These are phyloP conservation scores for Annulohypoxylon bovei DNA, from an alignment of 495 filamentous ascomycete genomes.

Conservation along the genomic window DNA sequence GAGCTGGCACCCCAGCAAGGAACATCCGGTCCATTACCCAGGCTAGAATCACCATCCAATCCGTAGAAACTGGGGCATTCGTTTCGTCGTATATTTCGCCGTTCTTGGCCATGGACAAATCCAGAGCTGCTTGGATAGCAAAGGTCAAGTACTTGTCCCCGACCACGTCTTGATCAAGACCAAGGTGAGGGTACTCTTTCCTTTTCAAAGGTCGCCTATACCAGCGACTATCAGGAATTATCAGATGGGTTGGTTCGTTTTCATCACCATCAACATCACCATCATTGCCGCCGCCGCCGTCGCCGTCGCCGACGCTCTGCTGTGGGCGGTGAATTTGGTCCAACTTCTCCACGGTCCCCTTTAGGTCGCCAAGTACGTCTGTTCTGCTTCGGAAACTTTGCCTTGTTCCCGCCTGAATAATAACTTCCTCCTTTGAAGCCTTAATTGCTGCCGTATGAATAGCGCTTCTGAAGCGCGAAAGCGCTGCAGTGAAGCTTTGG, in stretches of 20 bases:
- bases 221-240: slow-evolving; percentile 4
- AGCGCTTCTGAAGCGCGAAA: background rate
- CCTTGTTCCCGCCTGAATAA: background rate
- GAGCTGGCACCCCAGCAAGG: slow-evolving; percentile 51
- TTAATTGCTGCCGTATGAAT: slow-evolving; percentile 7
- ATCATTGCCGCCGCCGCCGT: background rate
- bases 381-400: background rate
- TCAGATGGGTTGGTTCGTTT: background rate
- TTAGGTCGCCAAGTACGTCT: background rate
- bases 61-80: slow-evolving; percentile 40
- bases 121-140: slow-evolving; percentile 18
- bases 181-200: slow-evolving; percentile 7
- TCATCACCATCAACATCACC: background rate
- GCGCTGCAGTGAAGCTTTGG: background rate
- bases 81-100: slow-evolving; percentile 47
- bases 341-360: background rate
- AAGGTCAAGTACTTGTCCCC: slow-evolving; percentile 7
- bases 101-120: background rate
- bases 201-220: background rate
- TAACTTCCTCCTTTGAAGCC: background rate
- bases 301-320: background rate
- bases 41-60: slow-evolving; percentile 49
- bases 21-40: slow-evolving; percentile 54
- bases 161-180: background rate
- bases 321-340: background rate